Percentiles rank a stretch among this genome's conserved stretches.
These are phyloP conservation scores for Malus hybrid DNA, from an alignment of 331 rosid genomes.

Conservation along the genomic window DNA sequence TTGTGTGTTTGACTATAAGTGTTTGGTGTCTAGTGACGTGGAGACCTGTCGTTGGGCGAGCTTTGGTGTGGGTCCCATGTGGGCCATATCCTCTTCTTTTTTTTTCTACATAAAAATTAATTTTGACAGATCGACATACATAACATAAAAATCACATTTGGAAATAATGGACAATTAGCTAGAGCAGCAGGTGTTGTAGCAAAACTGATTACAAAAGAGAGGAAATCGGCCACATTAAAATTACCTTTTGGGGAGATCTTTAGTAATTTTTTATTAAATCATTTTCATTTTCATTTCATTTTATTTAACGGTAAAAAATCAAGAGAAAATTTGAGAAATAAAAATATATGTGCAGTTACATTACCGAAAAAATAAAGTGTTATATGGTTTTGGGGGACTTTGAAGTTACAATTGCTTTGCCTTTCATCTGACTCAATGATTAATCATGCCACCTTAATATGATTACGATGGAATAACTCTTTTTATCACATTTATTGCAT, in stretches of 20 bases:
- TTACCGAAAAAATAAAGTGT: neutral
- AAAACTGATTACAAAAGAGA: no score
- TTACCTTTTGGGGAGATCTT: no score
- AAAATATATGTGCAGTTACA: no score
- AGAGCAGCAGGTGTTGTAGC: fast-evolving
- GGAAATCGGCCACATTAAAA: no score
- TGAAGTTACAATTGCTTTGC: constrained; percentile 31
- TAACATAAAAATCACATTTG: no score
- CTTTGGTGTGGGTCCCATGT: neutral
- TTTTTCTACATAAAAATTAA: neutral
- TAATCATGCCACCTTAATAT: constrained; percentile 41
- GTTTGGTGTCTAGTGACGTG: constrained; percentile 20
- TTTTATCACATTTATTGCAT: neutral
- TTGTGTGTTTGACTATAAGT: constrained; percentile 29
- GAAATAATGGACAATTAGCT: no score
- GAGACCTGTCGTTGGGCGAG: constrained; percentile 21
- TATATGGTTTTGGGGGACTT: constrained; percentile 4
- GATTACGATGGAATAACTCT: neutral
- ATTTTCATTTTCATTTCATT: no score
- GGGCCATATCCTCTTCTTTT: neutral
- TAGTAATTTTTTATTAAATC: no score
- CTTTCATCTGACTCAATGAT: constrained; percentile 42
- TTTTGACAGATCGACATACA: neutral
- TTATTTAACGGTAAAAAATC: fast-evolving
- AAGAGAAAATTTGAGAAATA: fast-evolving